Evolutionary conservation across 805 yeast species (phyloP).

Genomic region (Debaryomyces hansenii): DNA sequence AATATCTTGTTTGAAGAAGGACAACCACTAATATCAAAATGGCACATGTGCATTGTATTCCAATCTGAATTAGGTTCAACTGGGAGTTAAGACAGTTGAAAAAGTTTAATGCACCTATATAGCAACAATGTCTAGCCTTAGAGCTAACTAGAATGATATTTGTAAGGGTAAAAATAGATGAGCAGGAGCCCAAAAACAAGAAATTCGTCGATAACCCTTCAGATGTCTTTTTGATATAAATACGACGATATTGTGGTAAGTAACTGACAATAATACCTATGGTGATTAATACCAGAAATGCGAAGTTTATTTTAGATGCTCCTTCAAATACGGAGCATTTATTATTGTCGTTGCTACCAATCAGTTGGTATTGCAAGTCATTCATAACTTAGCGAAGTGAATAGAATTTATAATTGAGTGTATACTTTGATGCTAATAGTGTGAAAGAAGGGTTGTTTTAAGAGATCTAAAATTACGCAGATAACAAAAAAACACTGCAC

Average conservation of each 20-base stretch:
- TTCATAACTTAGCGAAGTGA: no score
- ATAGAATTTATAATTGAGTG: no score
- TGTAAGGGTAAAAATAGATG: slow-evolving; percentile 66
- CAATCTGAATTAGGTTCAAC: slow-evolving; percentile 65
- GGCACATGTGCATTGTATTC: slow-evolving; percentile 61
- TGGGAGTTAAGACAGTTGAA: slow-evolving; percentile 70
- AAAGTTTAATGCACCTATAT: slow-evolving; percentile 35
- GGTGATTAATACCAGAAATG: slow-evolving; percentile 53
- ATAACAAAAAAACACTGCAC: no score
- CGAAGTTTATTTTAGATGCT: slow-evolving; percentile 52
- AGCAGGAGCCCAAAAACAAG: slow-evolving; percentile 65
- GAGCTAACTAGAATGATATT: slow-evolving; percentile 64
- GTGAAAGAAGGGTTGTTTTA: no score
- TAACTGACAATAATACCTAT: slow-evolving; percentile 70
- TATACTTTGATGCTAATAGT: no score
- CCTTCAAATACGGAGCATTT: slow-evolving; percentile 44
- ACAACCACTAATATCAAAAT: slow-evolving; percentile 57
- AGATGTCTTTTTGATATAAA: slow-evolving; percentile 57
- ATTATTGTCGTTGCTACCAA: slow-evolving; percentile 1
- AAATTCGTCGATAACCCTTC: slow-evolving; percentile 79
- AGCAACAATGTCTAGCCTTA: slow-evolving; percentile 64
- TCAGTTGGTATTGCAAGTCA: neutral
- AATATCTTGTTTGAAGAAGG: slow-evolving; percentile 44
- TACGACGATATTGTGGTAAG: slow-evolving; percentile 70
- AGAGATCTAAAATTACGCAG: no score